A percentile compares a stretch with the other conserved stretches of the same genome.
Conservation (phyloP, 495 filamentous ascomycete genomes). For the Hypoxylon lienhwacheense region DNA sequence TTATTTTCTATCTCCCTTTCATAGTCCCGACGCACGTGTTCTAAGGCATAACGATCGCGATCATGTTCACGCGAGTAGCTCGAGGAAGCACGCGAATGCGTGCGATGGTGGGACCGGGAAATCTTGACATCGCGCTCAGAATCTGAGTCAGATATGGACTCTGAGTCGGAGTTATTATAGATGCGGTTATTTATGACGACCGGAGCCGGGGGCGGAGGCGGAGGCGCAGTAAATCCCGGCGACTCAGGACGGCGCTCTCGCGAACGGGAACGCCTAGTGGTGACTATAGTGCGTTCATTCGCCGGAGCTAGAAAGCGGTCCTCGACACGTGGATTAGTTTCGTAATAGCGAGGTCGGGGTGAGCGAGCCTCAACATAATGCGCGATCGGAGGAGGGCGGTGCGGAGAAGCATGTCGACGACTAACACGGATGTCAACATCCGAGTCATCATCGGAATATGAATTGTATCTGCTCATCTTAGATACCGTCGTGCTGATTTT, state of each 20-base stretch:
- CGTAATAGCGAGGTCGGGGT: conserved; percentile 40
- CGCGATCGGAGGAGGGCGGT: conserved; percentile 36
- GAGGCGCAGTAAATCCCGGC: conserved; percentile 26
- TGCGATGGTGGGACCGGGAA: conserved; percentile 26
- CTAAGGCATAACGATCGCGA: conserved; percentile 22
- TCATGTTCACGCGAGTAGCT: conserved; percentile 25
- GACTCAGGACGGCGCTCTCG: conserved; percentile 46
- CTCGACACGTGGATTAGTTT: conserved; percentile 31
- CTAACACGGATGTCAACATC: conserved; percentile 51
- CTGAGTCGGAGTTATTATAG: conserved; percentile 45
- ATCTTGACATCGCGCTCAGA: conserved; percentile 21
- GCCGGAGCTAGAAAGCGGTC: conserved; percentile 37
- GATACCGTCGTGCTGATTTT: not conserved
- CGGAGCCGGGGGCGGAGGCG: conserved; percentile 38
- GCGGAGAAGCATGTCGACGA: conserved; percentile 42
- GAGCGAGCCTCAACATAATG: conserved; percentile 47
- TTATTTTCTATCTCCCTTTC: conserved; percentile 34
- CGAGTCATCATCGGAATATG: conserved; percentile 42
- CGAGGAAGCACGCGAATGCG: conserved; percentile 32
- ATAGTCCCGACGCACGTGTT: conserved; percentile 32
- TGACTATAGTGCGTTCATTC: conserved; percentile 43
- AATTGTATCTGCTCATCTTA: conserved; percentile 58
- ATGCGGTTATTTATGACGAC: conserved; percentile 57
- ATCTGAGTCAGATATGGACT: conserved; percentile 41
- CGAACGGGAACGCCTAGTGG: conserved; percentile 45